Evolutionary conservation across 2,329 filamentous ascomycete genomes (phyloP), one percentile per base, ranked within the genome.

Genomic region (Cadophora gregata): DNA sequence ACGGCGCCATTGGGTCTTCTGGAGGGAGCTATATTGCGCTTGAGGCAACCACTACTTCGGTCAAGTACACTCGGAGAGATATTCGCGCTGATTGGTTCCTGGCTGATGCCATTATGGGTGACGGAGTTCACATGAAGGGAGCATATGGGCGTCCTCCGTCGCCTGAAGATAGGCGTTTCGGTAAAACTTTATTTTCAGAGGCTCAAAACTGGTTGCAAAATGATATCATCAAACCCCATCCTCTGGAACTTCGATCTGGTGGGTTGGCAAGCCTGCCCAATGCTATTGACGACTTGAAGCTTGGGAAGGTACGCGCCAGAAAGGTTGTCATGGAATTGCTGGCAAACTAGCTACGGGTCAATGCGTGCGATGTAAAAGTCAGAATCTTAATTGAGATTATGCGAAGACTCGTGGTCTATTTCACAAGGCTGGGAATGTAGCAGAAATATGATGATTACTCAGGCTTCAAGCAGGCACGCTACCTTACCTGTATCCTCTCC

Each of bases 1-100:
- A 80, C 65, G 75, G 58, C 3, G 75, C 78, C 1, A 76, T 82
- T 10, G 78, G 80, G 2, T 71, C 74, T 14, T 70, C 62, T 21
- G 79, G 79, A 4, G 78, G 71, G 19, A 45, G 38, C 42, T 79
- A 70, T 63, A 27, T 62, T 31, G 36, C 64, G 12, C 38, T 74
- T 6, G 69, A 74, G 4, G 62, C 36, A 5, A 66, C 42, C 36
- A 51, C 56, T 14, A 48, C 25, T 4, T 31, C n/a, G 14, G 25
- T 59, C 6, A 38, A 56, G 12, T 21, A 27, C 21, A 63, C 62
- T 1, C 62, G 61, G 3, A 55, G 59, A 14, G 62, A 62, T 10
- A 71, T 79, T 36, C 64, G 71, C 12, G 60, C 71, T 5, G 70
- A 74, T n/a, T 78, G 74, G 74, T 51, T 78, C 1, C 64, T 79